Percentiles rank a stretch among this genome's conserved stretches.
Evolutionary conservation across 2,329 filamentous ascomycete genomes (phyloP).

Genomic region (Cladosporium colombiae): DNA sequence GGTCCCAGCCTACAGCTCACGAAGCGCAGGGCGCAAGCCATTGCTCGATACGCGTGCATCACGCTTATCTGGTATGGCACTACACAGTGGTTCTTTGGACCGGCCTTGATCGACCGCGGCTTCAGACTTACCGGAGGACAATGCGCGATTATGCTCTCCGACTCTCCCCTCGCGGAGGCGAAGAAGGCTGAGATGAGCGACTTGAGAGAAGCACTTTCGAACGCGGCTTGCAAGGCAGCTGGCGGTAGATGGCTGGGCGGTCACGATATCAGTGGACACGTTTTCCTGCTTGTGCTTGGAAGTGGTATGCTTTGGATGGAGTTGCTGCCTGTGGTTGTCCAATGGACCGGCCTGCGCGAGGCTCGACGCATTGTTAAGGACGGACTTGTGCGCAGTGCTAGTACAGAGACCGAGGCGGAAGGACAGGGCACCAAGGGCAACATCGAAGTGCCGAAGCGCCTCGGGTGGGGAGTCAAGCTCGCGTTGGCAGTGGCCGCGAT

Average conservation of each 20-base stretch:
- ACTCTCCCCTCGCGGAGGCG: slow-evolving; percentile 24
- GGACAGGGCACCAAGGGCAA: slow-evolving; percentile 45
- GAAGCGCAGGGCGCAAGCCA: slow-evolving; percentile 57
- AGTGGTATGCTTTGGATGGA: slow-evolving; percentile 82
- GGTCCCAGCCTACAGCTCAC: slow-evolving; percentile 43
- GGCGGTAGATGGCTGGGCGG: slow-evolving; percentile 90
- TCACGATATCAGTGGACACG: slow-evolving; percentile 93
- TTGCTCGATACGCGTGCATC: slow-evolving; percentile 67
- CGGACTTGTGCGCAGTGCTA: slow-evolving; percentile 57
- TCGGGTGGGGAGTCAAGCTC: slow-evolving; percentile 55
- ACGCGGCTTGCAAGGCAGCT: slow-evolving; percentile 76
- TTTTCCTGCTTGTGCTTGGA: slow-evolving; percentile 86
- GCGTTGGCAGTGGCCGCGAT: slow-evolving; percentile 63
- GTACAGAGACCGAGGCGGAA: slow-evolving; percentile 42
- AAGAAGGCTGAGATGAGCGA: slow-evolving; percentile 48
- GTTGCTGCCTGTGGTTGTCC: slow-evolving; percentile 63
- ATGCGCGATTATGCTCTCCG: slow-evolving; percentile 62
- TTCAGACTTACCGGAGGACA: slow-evolving; percentile 86
- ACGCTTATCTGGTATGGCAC: slow-evolving; percentile 81
- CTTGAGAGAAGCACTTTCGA: slow-evolving; percentile 61
- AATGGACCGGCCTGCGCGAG: slow-evolving; percentile 53
- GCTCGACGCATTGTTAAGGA: slow-evolving; percentile 65
- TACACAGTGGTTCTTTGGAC: slow-evolving; percentile 97
- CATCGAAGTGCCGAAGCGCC: slow-evolving; percentile 37
- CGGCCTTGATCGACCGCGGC: slow-evolving; percentile 82